Conservation (phyloP, 2,329 filamentous ascomycete genomes). For the Escovopsis sp. region DNA sequence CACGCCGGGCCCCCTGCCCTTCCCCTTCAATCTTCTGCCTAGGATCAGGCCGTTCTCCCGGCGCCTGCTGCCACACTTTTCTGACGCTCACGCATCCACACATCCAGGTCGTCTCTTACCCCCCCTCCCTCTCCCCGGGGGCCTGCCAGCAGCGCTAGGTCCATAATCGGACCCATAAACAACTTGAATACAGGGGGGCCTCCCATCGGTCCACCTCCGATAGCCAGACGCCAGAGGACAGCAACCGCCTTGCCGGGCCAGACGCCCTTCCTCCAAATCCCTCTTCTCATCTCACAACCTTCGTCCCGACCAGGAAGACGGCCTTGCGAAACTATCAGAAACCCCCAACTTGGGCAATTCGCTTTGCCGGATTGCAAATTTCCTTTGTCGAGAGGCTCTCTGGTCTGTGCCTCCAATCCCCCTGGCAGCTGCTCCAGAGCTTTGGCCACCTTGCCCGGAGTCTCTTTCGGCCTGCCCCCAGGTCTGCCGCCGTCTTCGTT, state of each 20-base stretch:
- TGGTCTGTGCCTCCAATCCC: conserved; percentile 2
- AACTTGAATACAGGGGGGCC: no score
- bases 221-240: conserved; percentile 12
- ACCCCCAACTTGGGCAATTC: conserved; percentile 9
- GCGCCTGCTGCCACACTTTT: no score
- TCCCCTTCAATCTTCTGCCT: no score
- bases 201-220: conserved; percentile 4
- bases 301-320: conserved; percentile 7
- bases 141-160: no score
- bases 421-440: conserved; percentile 1
- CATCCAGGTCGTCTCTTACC: background rate
- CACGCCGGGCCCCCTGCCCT: no score
- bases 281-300: conserved; percentile 2
- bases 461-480: background rate
- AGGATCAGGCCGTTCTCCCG: no score
- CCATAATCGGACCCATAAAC: no score
- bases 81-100: conserved; percentile 3
- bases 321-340: conserved; percentile 15
- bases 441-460: background rate
- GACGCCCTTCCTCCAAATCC: conserved; percentile 8
- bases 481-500: background rate
- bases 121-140: no score
- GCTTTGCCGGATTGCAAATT: conserved; percentile 15
- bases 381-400: conserved; percentile 4
- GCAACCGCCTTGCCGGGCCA: conserved; percentile 8